Evolutionary conservation across 768 basidiomycete species (phyloP).

Genomic region (Tylopilus rubrobrunneus): DNA sequence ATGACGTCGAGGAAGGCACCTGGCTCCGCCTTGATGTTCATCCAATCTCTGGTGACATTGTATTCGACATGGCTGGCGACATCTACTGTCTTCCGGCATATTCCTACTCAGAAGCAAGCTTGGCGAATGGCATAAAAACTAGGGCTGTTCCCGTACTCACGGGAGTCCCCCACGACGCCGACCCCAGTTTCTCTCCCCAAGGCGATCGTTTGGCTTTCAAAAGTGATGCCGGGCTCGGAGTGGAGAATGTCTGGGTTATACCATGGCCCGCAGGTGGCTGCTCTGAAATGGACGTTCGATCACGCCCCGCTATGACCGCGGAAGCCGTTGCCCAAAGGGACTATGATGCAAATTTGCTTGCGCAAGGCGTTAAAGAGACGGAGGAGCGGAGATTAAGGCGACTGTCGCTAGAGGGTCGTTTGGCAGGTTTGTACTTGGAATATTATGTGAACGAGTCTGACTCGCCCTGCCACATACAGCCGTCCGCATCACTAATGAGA

Average conservation of each 20-base stretch:
- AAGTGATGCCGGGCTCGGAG: slow-evolving; percentile 68
- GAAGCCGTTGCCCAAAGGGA: slow-evolving; percentile 35
- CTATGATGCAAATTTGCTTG: slow-evolving; percentile 45
- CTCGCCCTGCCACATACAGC: slow-evolving; percentile 25
- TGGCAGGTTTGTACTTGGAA: slow-evolving; percentile 32
- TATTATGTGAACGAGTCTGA: slow-evolving; percentile 1
- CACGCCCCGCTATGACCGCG: slow-evolving; percentile 30
- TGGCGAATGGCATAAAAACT: slow-evolving; percentile 21
- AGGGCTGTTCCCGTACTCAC: slow-evolving; percentile 56
- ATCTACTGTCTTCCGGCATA: slow-evolving; percentile 61
- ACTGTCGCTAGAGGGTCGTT: slow-evolving; percentile 56
- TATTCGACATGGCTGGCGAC: slow-evolving; percentile 75
- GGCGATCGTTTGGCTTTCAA: slow-evolving; percentile 64
- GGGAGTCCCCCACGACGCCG: slow-evolving; percentile 67
- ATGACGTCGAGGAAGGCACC: slow-evolving; percentile 70
- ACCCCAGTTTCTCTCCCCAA: slow-evolving; percentile 68
- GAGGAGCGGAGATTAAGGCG: slow-evolving; percentile 43
- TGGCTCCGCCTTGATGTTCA: slow-evolving; percentile 75
- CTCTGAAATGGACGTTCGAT: slow-evolving; percentile 51
- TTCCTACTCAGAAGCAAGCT: slow-evolving; percentile 32
- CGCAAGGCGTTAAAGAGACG: slow-evolving; percentile 50
- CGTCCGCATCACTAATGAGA: slow-evolving; percentile 64
- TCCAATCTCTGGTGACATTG: slow-evolving; percentile 63
- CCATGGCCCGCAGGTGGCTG: slow-evolving; percentile 58
- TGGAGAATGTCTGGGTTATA: slow-evolving; percentile 73